Percentiles rank a stretch among this genome's conserved stretches.
Evolutionary conservation across 306 rosid genomes (phyloP).

Genomic region (Sophora flavescens): DNA sequence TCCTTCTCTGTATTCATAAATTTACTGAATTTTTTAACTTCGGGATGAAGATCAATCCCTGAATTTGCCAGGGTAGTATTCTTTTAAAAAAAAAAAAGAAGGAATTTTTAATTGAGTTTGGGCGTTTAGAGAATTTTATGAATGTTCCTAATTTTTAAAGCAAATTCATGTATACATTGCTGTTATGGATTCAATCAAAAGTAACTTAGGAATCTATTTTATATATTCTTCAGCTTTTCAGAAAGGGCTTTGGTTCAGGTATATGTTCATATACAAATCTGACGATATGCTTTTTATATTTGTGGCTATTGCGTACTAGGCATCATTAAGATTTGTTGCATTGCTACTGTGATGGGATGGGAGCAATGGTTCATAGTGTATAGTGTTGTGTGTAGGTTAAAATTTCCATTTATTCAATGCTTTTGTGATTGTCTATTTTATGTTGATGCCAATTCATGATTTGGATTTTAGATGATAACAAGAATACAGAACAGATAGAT

Average conservation of each 20-base stretch:
- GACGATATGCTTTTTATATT: neutral
- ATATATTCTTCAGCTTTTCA: neutral
- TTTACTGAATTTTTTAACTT: neutral
- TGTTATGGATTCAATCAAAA: neutral
- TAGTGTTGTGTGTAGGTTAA: neutral
- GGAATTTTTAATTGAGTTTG: neutral
- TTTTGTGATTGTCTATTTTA: neutral
- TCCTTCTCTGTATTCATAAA: neutral
- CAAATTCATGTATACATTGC: neutral
- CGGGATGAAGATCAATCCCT: neutral
- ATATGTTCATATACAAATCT: neutral
- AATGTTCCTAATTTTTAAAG: neutral
- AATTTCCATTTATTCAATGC: slow-evolving; percentile 6
- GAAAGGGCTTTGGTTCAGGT: slow-evolving; percentile 18
- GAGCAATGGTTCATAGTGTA: neutral
- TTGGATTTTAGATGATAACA: slow-evolving; percentile 4
- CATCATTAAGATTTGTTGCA: neutral
- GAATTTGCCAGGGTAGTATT: neutral
- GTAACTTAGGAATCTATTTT: neutral
- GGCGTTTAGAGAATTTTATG: neutral
- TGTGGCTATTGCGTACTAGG: neutral
- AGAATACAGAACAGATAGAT: neutral
- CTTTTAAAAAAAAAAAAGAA: neutral
- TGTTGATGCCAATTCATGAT: neutral
- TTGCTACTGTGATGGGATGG: neutral